Evolutionary conservation across 495 filamentous ascomycete species (phyloP).

Genomic region (Neurospora sp.): DNA sequence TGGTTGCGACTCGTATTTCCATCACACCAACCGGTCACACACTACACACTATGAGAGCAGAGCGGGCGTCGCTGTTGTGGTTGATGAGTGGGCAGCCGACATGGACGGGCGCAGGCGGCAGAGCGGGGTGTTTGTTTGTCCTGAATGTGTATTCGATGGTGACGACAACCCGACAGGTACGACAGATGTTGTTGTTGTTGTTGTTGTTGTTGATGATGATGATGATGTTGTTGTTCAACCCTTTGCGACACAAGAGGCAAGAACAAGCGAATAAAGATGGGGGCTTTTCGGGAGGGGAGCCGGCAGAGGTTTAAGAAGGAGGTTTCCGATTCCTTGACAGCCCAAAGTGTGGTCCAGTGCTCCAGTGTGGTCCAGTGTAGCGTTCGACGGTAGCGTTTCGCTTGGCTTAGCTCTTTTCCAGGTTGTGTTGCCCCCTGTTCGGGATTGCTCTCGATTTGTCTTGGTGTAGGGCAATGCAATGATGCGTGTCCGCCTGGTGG

Average conservation of each 20-base stretch:
- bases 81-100: not conserved
- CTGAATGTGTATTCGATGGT: not conserved
- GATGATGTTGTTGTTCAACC: not conserved
- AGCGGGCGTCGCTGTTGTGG: not conserved
- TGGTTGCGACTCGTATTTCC: not conserved
- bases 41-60: not conserved
- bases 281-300: not conserved
- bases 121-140: not conserved
- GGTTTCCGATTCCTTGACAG: not conserved
- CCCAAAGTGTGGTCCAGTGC: not conserved
- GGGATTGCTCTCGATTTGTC: not conserved
- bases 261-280: not conserved
- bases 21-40: not conserved
- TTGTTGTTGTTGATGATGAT: not conserved
- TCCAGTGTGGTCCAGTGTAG: not conserved
- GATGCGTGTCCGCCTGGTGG: not conserved
- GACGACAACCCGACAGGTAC: not conserved
- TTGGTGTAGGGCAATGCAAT: not conserved
- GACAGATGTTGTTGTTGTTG: not conserved
- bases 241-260: not conserved
- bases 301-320: not conserved
- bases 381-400: not conserved
- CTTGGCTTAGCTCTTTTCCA: not conserved
- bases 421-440: not conserved
- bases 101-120: not conserved